Evolutionary conservation across 2,329 filamentous ascomycete genomes (phyloP), one percentile per base, ranked within the genome.

Genomic region (Zopfia rhizophila): DNA sequence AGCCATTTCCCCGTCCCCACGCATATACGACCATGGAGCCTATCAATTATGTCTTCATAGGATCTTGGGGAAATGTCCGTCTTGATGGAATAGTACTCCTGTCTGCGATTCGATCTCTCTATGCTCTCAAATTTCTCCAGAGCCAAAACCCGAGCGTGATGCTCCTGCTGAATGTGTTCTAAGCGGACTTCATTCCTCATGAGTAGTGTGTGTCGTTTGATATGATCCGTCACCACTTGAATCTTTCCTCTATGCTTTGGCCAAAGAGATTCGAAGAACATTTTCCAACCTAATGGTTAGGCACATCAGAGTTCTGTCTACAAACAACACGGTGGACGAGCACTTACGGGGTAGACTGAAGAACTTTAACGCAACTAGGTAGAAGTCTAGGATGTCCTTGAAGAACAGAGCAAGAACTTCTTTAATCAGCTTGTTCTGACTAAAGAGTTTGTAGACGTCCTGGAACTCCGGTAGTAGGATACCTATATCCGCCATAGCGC

Each of bases 341-440:
- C 25, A 51, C 58, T 61, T 50, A 71, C 68, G 53, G 10, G 56
- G 36, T 16, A 53, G 48, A 10, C 40, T 57, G 47, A 72, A 72
- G 40, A 70, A 68, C 13, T 64, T 53, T 35, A 73, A 46, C 2
- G 56, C 48, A 22, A 66, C 51, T 2, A 48, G n/a, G 43, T 73
- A 66, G 42, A 74, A 65, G 28, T 72, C 66, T 17, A 74, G 61
- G 11, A 74, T 64, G 45, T 74, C 71, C 36, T 55, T 53, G 53
- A 61, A 74, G 31, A 74, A 72, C 4, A 74, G 52, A 12, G 44
- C 55, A 19, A 72, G 43, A 18, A 68, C 48, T 21, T 65, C 54
- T 17, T 59, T 56, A 11, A 69, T 46, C 5, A 46, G 41, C 0
- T 45, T 40, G 38, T 65, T 67, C 3, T 57, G 14, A 7, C 44